These are phyloP conservation scores for Pseudotulostoma volvatum DNA, from an alignment of 495 filamentous ascomycete species.

Conservation along the genomic window DNA sequence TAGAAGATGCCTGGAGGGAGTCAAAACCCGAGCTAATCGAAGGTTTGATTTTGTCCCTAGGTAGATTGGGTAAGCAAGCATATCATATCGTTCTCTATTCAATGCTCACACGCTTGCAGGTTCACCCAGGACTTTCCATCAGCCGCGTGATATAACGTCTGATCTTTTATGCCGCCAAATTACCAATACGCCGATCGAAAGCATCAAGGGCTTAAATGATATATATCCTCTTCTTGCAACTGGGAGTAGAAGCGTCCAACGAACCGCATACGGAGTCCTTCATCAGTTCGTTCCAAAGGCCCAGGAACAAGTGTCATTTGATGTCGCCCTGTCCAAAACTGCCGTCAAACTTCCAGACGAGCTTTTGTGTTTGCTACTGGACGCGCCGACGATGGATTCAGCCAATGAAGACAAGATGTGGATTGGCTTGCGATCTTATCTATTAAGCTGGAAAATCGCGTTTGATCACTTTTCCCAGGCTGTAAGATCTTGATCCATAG, in stretches of 20 bases:
- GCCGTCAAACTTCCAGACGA: constrained; percentile 50
- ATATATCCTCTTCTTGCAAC: constrained; percentile 60
- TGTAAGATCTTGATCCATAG: no score
- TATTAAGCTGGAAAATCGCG: constrained; percentile 81
- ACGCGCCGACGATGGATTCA: constrained; percentile 26
- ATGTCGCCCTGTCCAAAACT: constrained; percentile 60
- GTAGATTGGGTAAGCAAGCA: constrained; percentile 22
- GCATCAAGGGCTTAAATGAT: constrained; percentile 39
- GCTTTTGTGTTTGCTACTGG: constrained; percentile 47
- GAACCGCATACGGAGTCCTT: constrained; percentile 64
- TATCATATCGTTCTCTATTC: neutral
- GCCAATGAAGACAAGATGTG: constrained; percentile 33
- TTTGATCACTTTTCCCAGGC: constrained; percentile 75
- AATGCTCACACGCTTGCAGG: constrained; percentile 14
- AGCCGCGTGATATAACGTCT: constrained; percentile 55
- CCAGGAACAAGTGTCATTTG: constrained; percentile 74
- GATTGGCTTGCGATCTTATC: constrained; percentile 47
- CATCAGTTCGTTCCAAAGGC: constrained; percentile 54
- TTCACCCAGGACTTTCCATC: constrained; percentile 34
- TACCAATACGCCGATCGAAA: constrained; percentile 36
- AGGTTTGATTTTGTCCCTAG: constrained; percentile 38
- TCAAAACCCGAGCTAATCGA: constrained; percentile 30
- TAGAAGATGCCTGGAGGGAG: constrained; percentile 53
- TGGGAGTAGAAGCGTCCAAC: constrained; percentile 57
- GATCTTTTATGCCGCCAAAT: constrained; percentile 49